Conservation (phyloP, 2,329 filamentous ascomycete genomes). For the Microascus cirrosus region DNA sequence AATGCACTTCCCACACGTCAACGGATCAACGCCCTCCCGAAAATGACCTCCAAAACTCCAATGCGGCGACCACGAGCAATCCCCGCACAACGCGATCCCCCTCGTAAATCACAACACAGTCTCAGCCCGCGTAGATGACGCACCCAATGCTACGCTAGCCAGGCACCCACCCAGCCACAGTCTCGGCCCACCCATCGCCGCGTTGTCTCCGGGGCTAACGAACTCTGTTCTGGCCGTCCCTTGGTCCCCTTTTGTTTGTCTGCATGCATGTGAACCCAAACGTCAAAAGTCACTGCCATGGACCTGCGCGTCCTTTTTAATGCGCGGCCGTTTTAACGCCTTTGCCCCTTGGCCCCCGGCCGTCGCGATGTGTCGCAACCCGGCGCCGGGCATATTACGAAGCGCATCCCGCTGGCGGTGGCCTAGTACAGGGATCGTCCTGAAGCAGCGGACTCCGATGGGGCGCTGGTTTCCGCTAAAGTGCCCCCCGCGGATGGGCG, state of each 20-base stretch:
- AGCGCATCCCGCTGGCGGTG: background rate
- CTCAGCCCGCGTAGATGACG: conserved; percentile 1
- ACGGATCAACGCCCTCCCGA: no score
- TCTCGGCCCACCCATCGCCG: background rate
- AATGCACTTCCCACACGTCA: no score
- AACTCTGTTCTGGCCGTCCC: background rate
- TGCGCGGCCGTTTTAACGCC: no score
- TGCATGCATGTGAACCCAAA: background rate
- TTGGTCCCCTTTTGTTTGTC: background rate
- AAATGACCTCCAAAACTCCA: no score
- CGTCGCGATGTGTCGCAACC: background rate
- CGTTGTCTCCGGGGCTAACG: no score
- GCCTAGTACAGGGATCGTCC: background rate
- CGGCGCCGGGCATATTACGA: background rate
- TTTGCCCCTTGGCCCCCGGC: background rate
- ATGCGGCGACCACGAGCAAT: background rate
- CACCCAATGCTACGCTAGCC: conserved; percentile 4
- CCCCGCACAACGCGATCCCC: background rate
- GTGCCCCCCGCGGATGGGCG: background rate
- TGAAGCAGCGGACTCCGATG: background rate
- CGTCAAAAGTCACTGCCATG: background rate
- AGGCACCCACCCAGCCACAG: background rate
- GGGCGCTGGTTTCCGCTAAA: background rate
- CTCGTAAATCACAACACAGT: background rate
- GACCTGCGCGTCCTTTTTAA: no score